Conservation (phyloP, 805 yeast genomes). For the Maudiozyma barnettii region DNA sequence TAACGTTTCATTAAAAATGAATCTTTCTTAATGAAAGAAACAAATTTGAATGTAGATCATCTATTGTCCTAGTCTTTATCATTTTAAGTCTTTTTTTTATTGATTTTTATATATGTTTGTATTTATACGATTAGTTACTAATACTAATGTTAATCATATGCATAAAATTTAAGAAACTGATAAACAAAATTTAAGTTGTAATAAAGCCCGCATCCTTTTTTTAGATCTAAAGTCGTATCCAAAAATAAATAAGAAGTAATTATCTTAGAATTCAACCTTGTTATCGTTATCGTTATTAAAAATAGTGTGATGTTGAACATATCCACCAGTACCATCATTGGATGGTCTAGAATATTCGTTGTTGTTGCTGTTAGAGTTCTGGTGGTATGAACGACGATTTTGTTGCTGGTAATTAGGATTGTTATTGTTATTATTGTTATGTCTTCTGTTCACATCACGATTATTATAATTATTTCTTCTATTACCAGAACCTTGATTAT, state of each 20-base stretch:
- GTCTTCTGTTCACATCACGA: conserved; percentile 15
- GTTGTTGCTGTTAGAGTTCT: conserved; percentile 7
- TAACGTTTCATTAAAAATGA: no score
- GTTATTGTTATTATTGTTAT: conserved; percentile 14
- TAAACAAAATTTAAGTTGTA: no score
- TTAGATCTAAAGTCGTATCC: no score
- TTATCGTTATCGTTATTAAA: conserved; percentile 3
- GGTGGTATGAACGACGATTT: conserved; percentile 15
- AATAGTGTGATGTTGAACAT: conserved; percentile 22
- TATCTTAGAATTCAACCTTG: conserved; percentile 9
- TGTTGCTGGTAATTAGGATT: neutral
- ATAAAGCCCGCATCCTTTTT: no score
- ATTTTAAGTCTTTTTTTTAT: neutral
- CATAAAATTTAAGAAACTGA: neutral
- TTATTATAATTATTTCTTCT: conserved; percentile 15
- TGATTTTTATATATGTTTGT: neutral
- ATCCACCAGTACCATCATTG: conserved; percentile 25
- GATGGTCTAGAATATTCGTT: conserved; percentile 7
- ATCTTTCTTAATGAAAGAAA: no score
- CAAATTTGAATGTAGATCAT: no score
- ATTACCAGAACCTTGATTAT: neutral
- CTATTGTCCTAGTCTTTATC: no score
- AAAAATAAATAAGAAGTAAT: neutral
- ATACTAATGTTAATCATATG: neutral
- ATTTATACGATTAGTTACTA: neutral